Percentiles rank a stretch among this genome's conserved stretches.
These are phyloP conservation scores for Plantago coronopus DNA, from an alignment of 305 asterid species.

Conservation along the genomic window DNA sequence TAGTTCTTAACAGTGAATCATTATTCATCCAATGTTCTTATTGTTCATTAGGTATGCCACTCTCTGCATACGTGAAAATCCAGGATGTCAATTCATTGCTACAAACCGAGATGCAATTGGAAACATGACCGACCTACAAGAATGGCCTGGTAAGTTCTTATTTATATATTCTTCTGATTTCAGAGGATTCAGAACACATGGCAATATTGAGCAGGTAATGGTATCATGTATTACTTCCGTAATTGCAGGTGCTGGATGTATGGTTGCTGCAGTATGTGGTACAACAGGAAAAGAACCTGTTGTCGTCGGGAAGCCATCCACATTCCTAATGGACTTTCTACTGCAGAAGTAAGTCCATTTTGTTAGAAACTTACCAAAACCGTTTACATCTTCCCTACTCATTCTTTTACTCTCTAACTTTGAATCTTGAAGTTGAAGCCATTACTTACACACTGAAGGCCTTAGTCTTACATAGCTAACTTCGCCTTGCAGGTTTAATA, in stretches of 20 bases:
- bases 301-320: conserved; percentile 90
- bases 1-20: too few relatives aligned
- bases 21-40: neutral
- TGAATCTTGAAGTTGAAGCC: neutral
- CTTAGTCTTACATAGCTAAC: neutral
- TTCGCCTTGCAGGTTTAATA: conserved; percentile 44
- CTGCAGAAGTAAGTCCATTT: conserved; percentile 46
- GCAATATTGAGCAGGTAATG: neutral
- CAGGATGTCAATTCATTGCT: conserved; percentile 91
- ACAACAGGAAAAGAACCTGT: conserved; percentile 75
- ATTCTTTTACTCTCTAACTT: neutral
- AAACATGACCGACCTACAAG: conserved; percentile 78
- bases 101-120: conserved; percentile 91
- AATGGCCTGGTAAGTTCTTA: conserved; percentile 69
- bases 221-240: neutral
- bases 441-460: neutral
- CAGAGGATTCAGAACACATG: neutral
- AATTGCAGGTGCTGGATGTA: conserved; percentile 86
- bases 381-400: neutral
- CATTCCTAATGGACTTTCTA: conserved; percentile 84
- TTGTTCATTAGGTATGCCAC: conserved; percentile 68
- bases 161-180: too few relatives aligned
- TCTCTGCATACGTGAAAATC: conserved; percentile 91
- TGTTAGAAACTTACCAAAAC: neutral
- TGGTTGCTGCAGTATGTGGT: conserved; percentile 92